A percentile compares a stretch with the other conserved stretches of the same genome.
Conservation (phyloP, 129 eudicot genomes). For the Helianthus annuus region HanXRQr2.0-SUNRISE NC_035436.2:165133839-165134338, state of each 20-base stretch:
- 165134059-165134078: conserved; percentile 96
- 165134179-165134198: conserved; percentile 62
- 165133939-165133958: background rate
- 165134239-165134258: conserved; percentile 97
- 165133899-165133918: background rate
- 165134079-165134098: conserved; percentile 93
- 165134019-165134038: conserved; percentile 37
- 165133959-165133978: background rate
- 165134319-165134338: conserved; percentile 80
- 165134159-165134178: conserved; percentile 80
- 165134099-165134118: conserved; percentile 74
- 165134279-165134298: conserved; percentile 91
- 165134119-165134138: conserved; percentile 75
- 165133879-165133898: background rate
- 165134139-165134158: conserved; percentile 82
- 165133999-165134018: conserved; percentile 4
- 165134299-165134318: conserved; percentile 86
- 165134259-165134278: conserved; percentile 79
- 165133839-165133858: too few relatives aligned
- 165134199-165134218: conserved; percentile 87
- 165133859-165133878: too few relatives aligned
- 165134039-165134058: conserved; percentile 70
- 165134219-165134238: conserved; percentile 90
- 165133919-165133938: background rate
- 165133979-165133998: conserved; percentile 30